Conservation (phyloP, 768 basidiomycete genomes). For the Boletales sp. region DNA sequence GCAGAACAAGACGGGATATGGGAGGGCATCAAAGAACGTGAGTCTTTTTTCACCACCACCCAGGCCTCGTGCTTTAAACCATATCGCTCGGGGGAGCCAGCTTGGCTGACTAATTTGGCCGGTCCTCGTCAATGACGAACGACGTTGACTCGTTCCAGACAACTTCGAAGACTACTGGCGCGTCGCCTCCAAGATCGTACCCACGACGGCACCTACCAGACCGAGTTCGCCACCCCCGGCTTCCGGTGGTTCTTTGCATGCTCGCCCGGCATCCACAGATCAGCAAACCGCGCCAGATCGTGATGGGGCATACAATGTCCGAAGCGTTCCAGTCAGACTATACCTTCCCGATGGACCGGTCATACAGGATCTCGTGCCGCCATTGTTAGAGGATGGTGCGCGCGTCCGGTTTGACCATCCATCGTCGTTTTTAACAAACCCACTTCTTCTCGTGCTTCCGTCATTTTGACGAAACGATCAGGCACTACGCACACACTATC, state of each 20-base stretch:
- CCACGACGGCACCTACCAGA: constrained; percentile 64
- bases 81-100: constrained; percentile 10
- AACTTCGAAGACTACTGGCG: constrained; percentile 96
- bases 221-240: constrained; percentile 54
- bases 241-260: constrained; percentile 55
- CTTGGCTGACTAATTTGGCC: constrained; percentile 21
- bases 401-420: neutral
- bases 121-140: constrained; percentile 10
- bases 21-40: constrained; percentile 95
- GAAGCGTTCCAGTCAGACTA: constrained; percentile 85
- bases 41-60: constrained; percentile 32
- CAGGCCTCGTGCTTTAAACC: constrained; percentile 20
- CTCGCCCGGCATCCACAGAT: constrained; percentile 64
- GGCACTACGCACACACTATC: constrained; percentile 71
- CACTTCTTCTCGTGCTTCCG: neutral
- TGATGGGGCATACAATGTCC: constrained; percentile 83
- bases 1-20: constrained; percentile 94
- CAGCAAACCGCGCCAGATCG: constrained; percentile 52
- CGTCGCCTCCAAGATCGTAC: constrained; percentile 89
- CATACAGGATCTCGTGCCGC: constrained; percentile 85
- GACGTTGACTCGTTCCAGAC: constrained; percentile 47
- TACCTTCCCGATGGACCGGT: constrained; percentile 91
- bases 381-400: constrained; percentile 74
- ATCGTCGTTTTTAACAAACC: neutral
- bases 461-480: constrained; percentile 28